phyloP scores from a whole-genome alignment of 441 rosid species.

The Erodium trifolium region DNA sequence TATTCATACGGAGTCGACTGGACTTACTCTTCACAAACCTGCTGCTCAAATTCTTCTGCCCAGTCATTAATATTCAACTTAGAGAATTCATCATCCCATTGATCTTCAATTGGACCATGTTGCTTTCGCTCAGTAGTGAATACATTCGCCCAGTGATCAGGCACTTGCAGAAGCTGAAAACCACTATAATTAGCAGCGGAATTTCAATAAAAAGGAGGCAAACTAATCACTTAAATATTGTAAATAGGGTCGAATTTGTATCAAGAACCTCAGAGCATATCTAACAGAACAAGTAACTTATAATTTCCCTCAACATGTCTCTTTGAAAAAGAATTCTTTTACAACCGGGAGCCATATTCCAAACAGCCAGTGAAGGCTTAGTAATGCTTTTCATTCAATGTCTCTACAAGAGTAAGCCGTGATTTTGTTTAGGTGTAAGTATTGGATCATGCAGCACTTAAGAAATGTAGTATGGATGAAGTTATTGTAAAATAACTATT shows the following conservation, averaged over 20 bases:
- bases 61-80: slow-evolving; percentile 84
- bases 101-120: slow-evolving; percentile 54
- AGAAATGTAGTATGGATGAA: no score
- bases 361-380: background rate
- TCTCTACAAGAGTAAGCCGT: background rate
- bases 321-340: background rate
- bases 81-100: slow-evolving; percentile 94
- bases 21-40: slow-evolving; percentile 85
- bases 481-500: no score
- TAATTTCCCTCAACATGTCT: background rate
- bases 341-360: background rate
- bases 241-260: background rate
- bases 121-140: slow-evolving; percentile 38
- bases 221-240: background rate
- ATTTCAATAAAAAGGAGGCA: slow-evolving; percentile 12
- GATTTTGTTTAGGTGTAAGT: background rate
- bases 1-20: slow-evolving; percentile 6
- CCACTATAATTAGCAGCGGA: slow-evolving; percentile 18
- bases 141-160: slow-evolving; percentile 77
- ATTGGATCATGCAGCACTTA: background rate
- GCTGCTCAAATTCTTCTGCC: slow-evolving; percentile 81
- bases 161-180: slow-evolving; percentile 50
- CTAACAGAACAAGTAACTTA: background rate
- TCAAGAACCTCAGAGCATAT: slow-evolving; percentile 3
- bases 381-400: background rate